These are phyloP conservation scores for Fusarium nematophilum DNA, from an alignment of 2,329 filamentous ascomycete genomes.

Conservation along the genomic window DNA sequence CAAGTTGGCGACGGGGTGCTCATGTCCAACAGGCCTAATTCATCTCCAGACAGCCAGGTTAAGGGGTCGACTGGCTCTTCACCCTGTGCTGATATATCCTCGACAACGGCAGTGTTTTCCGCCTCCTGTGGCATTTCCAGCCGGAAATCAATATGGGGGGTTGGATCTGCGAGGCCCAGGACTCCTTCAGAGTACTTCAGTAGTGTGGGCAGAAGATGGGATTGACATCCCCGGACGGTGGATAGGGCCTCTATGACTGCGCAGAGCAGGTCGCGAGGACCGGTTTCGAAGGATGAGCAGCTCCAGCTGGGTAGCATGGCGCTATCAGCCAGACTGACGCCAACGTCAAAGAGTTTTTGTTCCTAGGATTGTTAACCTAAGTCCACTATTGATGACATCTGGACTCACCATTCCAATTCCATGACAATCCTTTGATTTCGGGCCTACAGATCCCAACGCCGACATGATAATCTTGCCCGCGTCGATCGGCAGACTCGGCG, in stretches of 20 bases:
- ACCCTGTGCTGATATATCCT: constrained; percentile 17
- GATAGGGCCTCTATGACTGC: constrained; percentile 43
- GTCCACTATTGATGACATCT: too few relatives aligned
- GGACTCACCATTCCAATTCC: constrained; percentile 48
- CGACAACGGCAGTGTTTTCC: constrained; percentile 5
- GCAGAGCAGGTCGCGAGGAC: constrained; percentile 44
- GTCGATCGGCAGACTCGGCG: constrained; percentile 42
- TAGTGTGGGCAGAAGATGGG: constrained; percentile 44
- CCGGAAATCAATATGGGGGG: constrained; percentile 14
- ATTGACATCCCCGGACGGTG: constrained; percentile 42
- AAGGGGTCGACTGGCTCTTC: constrained; percentile 6
- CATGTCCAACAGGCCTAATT: constrained; percentile 25
- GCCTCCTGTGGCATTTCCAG: constrained; percentile 11
- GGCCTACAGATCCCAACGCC: constrained; percentile 39
- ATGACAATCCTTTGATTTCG: constrained; percentile 47
- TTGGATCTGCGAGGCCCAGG: constrained; percentile 22
- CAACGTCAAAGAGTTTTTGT: constrained; percentile 49
- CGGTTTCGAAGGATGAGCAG: constrained; percentile 40
- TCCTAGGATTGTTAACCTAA: constrained; percentile 40
- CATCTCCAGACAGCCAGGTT: constrained; percentile 8
- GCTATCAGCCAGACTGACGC: constrained; percentile 45
- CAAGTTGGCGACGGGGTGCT: constrained; percentile 18
- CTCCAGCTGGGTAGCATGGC: constrained; percentile 34
- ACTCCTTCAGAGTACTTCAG: constrained; percentile 40
- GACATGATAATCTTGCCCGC: constrained; percentile 46